These are phyloP conservation scores for Beauveria australis DNA, from an alignment of 2,329 filamentous ascomycete genomes.

Conservation along the genomic window DNA sequence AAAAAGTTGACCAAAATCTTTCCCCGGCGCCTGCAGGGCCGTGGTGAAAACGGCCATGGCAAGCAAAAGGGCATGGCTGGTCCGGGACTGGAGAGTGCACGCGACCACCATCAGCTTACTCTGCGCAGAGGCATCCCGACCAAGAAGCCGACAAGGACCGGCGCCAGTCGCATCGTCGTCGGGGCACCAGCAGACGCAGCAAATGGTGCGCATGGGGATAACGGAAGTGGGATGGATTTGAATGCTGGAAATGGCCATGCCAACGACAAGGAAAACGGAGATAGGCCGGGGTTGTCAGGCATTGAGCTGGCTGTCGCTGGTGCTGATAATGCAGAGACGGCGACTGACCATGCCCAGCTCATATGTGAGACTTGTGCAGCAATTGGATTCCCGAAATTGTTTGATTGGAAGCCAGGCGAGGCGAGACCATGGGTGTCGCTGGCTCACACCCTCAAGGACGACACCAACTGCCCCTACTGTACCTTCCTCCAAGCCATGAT, in stretches of 20 bases:
- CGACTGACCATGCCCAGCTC: neutral
- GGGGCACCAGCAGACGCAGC: slow-evolving; percentile 14
- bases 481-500: slow-evolving; percentile 30
- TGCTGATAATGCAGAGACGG: neutral
- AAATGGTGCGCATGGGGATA: neutral
- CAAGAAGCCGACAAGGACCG: slow-evolving; percentile 20
- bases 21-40: slow-evolving; percentile 23
- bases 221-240: slow-evolving; percentile 8
- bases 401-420: slow-evolving; percentile 28
- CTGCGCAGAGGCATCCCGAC: slow-evolving; percentile 13
- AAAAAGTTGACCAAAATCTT: slow-evolving; percentile 31
- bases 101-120: slow-evolving; percentile 28
- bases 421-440: slow-evolving; percentile 29
- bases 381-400: slow-evolving; percentile 27
- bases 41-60: slow-evolving; percentile 14
- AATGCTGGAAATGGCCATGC: neutral
- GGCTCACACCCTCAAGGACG: slow-evolving; percentile 23
- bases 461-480: slow-evolving; percentile 28
- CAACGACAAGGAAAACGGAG: neutral
- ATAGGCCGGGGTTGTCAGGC: neutral
- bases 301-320: neutral
- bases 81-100: slow-evolving; percentile 17
- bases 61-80: slow-evolving; percentile 8
- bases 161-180: slow-evolving; percentile 20
- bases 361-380: slow-evolving; percentile 25